Evolutionary conservation across 2,329 filamentous ascomycete species (phyloP).

Genomic region (Verticillium nubilum): DNA sequence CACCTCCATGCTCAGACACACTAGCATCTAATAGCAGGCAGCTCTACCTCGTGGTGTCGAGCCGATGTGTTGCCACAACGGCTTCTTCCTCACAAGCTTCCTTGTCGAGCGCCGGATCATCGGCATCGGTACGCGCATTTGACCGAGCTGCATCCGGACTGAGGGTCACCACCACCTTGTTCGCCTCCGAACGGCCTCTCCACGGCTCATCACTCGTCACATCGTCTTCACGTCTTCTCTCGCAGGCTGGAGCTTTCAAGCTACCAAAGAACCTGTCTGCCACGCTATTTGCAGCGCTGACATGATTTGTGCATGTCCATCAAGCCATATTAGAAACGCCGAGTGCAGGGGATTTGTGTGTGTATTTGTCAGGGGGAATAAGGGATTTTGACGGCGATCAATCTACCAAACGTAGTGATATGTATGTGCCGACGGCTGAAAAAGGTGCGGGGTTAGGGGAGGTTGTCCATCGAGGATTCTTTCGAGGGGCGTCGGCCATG

Average conservation of each 20-base stretch:
- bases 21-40: constrained; percentile 8
- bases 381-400: constrained; percentile 13
- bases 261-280: constrained; percentile 50
- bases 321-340: constrained; percentile 29
- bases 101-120: not conserved
- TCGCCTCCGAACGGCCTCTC: not conserved
- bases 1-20: constrained; percentile 8
- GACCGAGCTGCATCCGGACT: not conserved
- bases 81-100: not conserved
- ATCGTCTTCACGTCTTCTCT: constrained; percentile 6
- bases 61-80: not conserved
- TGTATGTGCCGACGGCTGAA: constrained; percentile 3
- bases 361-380: constrained; percentile 9
- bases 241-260: constrained; percentile 60
- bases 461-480: constrained; percentile 7
- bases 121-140: not conserved
- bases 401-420: constrained; percentile 4
- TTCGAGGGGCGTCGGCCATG: not conserved
- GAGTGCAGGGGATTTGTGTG: constrained; percentile 8
- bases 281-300: constrained; percentile 12
- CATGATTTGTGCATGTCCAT: constrained; percentile 24
- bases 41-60: not conserved
- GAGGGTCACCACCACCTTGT: not conserved
- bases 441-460: constrained; percentile 1
- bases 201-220: not conserved